These are phyloP conservation scores for Populus davidiana DNA, from an alignment of 345 rosid species.

Conservation along the genomic window DNA sequence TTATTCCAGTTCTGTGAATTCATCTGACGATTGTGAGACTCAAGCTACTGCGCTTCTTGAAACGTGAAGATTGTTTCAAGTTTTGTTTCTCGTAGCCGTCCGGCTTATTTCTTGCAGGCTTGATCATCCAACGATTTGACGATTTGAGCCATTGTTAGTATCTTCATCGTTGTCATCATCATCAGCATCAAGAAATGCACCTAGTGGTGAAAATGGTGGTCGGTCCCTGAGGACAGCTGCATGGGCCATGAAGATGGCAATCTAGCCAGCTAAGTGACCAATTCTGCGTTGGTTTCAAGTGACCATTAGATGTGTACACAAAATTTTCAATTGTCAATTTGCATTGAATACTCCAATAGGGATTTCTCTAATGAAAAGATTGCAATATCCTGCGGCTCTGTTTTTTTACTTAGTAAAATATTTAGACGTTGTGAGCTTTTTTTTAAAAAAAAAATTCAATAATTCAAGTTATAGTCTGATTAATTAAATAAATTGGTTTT, in stretches of 20 bases:
- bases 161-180: not conserved
- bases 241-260: too few species aligned
- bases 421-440: too few species aligned
- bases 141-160: not conserved
- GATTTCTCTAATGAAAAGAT: too few species aligned
- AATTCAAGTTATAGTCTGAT: too few species aligned
- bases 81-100: constrained; percentile 11
- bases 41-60: constrained; percentile 28
- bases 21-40: not conserved
- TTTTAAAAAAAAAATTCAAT: too few species aligned
- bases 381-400: too few species aligned
- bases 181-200: not conserved
- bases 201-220: not conserved
- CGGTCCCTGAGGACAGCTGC: too few species aligned
- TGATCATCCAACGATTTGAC: not conserved
- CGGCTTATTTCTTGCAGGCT: not conserved
- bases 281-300: not conserved
- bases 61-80: constrained; percentile 26
- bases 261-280: too few species aligned
- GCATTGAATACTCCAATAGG: too few species aligned
- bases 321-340: too few species aligned
- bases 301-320: not conserved
- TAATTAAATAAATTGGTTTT: too few species aligned
- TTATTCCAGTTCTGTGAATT: not conserved
- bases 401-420: too few species aligned